These are phyloP conservation scores for Ascochyta koolunga DNA, from an alignment of 2,329 filamentous ascomycete species.

Conservation along the genomic window DNA sequence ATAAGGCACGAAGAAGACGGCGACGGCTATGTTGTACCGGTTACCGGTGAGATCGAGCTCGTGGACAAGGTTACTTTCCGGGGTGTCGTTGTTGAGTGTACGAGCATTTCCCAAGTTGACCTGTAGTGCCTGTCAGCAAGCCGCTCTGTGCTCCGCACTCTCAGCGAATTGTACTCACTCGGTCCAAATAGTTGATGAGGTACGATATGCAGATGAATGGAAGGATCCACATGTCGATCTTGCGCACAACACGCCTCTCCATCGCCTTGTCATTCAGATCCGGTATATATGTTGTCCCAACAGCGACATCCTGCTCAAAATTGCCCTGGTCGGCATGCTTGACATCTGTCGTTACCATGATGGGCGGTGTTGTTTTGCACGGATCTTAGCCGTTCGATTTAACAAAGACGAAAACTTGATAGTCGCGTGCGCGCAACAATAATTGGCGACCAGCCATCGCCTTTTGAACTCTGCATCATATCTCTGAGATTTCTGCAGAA, in stretches of 20 bases:
- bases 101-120: constrained; percentile 31
- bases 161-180: constrained; percentile 8
- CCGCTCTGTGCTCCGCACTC: too few relatives aligned
- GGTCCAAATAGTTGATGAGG: constrained; percentile 28
- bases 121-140: constrained; percentile 5
- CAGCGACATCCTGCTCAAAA: constrained; percentile 16
- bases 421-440: neutral
- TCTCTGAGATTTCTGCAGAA: neutral
- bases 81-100: constrained; percentile 28
- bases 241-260: constrained; percentile 27
- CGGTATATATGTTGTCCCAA: constrained; percentile 18
- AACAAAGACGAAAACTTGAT: neutral
- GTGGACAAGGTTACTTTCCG: constrained; percentile 23
- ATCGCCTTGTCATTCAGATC: constrained; percentile 29
- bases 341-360: constrained; percentile 7
- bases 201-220: constrained; percentile 30
- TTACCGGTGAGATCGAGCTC: constrained; percentile 25
- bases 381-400: neutral
- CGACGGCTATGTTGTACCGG: constrained; percentile 25
- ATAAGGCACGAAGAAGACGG: constrained; percentile 46
- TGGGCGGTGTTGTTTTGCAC: neutral
- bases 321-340: constrained; percentile 14
- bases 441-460: neutral
- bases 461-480: neutral
- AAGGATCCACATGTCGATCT: constrained; percentile 27